Evolutionary conservation across 768 basidiomycete genomes (phyloP), one percentile per base, ranked within the genome.

Genomic region (Chalciporus chontae): DNA sequence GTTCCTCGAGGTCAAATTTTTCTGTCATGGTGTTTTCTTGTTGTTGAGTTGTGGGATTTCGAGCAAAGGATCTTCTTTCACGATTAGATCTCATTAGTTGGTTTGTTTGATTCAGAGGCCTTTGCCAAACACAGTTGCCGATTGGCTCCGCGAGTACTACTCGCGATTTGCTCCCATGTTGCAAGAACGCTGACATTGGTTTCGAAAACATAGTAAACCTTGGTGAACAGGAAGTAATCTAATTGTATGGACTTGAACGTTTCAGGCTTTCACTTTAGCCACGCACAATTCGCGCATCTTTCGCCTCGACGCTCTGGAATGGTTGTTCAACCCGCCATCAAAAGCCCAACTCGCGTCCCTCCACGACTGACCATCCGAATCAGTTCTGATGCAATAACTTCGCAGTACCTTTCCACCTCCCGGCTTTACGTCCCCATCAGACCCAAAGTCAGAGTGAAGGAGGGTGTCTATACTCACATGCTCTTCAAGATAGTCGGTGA

Each of bases 251-350:
- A 15, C 15, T 36, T 15, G n/a, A n/a, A 36, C 34, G 34, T 11
- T 29, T 9, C 31, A 45, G 23, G 14, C n/a, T 24, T 23, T 51
- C 9, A 47, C n/a, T 40, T 32, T 39, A 10, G 81, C 83, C 10
- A 84, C 57, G 45, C 75, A 67, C 34, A 83, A 58, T 41, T 76
- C 70, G n/a, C 58, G 54, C 75, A 84, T 73, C 39, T 73, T 68
- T 55, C 67, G 69, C 53, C 66, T 72, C 13, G 83, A 82, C 4
- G 77, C 75, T n/a, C 76, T 71, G 13, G 83, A 82, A 57, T 89
- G 87, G 48, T 80, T 81, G 60, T 89, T 91, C 58, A 87, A 68
- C 13, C 85, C 86, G 14, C 86, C 85, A 48, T 77, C 72, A 69
- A 86, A 89, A 0, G 85, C 83, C 74, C 78, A 78, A 6, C 76